Percentiles rank a stretch among this genome's conserved stretches.
phyloP scores from a whole-genome alignment of 768 basidiomycete genomes.

The Podaxis sp. region DNA sequence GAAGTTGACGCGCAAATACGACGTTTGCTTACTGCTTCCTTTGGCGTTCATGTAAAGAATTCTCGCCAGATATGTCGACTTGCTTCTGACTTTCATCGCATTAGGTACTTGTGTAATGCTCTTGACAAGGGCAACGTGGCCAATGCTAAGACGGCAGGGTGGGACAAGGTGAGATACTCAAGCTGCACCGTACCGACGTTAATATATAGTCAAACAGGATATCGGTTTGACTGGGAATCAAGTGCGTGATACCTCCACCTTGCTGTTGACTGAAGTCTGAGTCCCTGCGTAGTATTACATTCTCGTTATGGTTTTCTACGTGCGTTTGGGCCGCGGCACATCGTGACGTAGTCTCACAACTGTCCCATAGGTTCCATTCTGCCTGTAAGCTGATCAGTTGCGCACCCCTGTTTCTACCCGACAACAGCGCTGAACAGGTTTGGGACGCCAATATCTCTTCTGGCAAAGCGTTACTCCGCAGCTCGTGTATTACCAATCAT shows the following conservation, averaged over 20 bases:
- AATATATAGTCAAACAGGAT: constrained; percentile 28
- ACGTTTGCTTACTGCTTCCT: constrained; percentile 41
- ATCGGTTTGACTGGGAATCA: constrained; percentile 45
- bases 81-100: background rate
- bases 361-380: constrained; percentile 39
- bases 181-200: background rate
- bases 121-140: constrained; percentile 51
- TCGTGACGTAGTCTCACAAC: background rate
- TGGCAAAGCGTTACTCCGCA: constrained; percentile 49
- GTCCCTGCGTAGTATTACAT: constrained; percentile 39
- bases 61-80: background rate
- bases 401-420: background rate
- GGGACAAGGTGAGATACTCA: constrained; percentile 38
- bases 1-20: constrained; percentile 40
- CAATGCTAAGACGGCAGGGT: constrained; percentile 53
- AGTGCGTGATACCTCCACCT: constrained; percentile 21
- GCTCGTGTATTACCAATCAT: constrained; percentile 46
- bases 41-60: constrained; percentile 40
- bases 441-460: constrained; percentile 48
- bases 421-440: constrained; percentile 28
- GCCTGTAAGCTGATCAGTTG: constrained; percentile 33
- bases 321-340: constrained; percentile 19
- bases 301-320: constrained; percentile 49
- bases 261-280: background rate
- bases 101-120: constrained; percentile 49